phyloP scores from a whole-genome alignment of 2,329 filamentous ascomycete species.

The Claviceps purpurea region DNA sequence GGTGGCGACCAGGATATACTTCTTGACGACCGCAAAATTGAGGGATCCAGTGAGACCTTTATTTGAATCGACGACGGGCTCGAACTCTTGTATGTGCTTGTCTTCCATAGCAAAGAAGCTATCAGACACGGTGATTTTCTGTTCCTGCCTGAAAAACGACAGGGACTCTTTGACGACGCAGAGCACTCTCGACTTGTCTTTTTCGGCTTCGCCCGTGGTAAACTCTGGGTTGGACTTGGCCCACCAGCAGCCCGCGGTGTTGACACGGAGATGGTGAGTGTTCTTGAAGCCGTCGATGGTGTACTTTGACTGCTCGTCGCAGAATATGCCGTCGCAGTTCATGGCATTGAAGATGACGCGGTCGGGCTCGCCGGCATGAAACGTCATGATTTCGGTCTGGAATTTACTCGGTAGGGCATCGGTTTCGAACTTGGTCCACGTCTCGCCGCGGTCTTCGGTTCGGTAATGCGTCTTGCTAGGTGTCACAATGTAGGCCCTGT shows the following conservation, averaged over 20 bases:
- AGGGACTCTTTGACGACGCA: conserved; percentile 68
- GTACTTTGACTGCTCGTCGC: conserved; percentile 53
- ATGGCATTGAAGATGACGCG: conserved; percentile 76
- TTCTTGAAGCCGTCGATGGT: conserved; percentile 76
- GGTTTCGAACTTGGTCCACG: conserved; percentile 63
- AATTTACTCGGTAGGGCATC: conserved; percentile 42
- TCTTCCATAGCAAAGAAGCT: conserved; percentile 55
- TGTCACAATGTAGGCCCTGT: conserved; percentile 71
- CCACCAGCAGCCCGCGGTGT: conserved; percentile 73
- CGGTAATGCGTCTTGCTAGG: conserved; percentile 60
- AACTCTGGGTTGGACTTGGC: conserved; percentile 67
- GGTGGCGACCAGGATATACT: conserved; percentile 73
- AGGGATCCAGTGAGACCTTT: conserved; percentile 67
- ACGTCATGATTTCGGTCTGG: conserved; percentile 44
- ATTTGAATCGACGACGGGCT: conserved; percentile 63
- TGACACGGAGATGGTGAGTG: conserved; percentile 49
- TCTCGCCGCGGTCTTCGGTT: conserved; percentile 70
- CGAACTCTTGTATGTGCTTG: conserved; percentile 45
- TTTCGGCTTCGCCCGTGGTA: conserved; percentile 48
- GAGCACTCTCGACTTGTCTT: conserved; percentile 58
- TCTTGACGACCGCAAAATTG: conserved; percentile 72
- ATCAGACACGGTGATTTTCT: conserved; percentile 69
- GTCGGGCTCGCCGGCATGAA: conserved; percentile 72
- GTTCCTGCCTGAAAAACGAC: conserved; percentile 58
- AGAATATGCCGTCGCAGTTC: conserved; percentile 51